Percentiles rank a stretch among this genome's conserved stretches.
Conservation (phyloP, 495 filamentous ascomycete species). For the Parmelia sp. region DNA sequence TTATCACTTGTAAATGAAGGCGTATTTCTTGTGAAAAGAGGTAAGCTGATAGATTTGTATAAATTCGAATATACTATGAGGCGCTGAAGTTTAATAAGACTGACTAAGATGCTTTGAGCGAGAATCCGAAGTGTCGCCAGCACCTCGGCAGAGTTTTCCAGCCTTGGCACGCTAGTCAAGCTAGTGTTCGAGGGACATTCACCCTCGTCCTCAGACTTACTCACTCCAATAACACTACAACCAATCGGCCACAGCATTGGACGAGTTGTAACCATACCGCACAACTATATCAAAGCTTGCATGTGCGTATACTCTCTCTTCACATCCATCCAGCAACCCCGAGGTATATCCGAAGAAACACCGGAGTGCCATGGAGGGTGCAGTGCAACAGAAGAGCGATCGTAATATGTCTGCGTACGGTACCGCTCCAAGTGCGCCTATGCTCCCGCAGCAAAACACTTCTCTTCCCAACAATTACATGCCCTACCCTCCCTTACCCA, state of each 20-base stretch:
- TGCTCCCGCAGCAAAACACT: constrained; percentile 10
- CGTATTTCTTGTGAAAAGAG: too few relatives aligned
- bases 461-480: constrained; percentile 3
- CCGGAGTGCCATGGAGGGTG: constrained; percentile 3
- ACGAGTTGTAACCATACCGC: neutral
- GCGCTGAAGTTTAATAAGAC: too few relatives aligned
- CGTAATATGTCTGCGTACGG: constrained; percentile 17
- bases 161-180: neutral
- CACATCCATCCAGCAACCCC: neutral
- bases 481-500: constrained; percentile 9
- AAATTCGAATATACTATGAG: too few relatives aligned
- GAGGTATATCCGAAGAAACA: constrained; percentile 1
- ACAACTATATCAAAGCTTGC: neutral
- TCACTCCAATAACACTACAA: neutral
- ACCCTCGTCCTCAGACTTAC: neutral
- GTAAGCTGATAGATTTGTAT: too few relatives aligned
- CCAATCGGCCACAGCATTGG: neutral
- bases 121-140: neutral
- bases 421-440: constrained; percentile 6
- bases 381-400: constrained; percentile 5
- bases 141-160: neutral
- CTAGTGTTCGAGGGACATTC: constrained; percentile 1
- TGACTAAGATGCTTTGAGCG: too few relatives aligned
- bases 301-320: neutral
- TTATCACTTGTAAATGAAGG: too few relatives aligned